Evolutionary conservation across 306 rosid species (phyloP).

Genomic region (Cicer judaicum): DNA sequence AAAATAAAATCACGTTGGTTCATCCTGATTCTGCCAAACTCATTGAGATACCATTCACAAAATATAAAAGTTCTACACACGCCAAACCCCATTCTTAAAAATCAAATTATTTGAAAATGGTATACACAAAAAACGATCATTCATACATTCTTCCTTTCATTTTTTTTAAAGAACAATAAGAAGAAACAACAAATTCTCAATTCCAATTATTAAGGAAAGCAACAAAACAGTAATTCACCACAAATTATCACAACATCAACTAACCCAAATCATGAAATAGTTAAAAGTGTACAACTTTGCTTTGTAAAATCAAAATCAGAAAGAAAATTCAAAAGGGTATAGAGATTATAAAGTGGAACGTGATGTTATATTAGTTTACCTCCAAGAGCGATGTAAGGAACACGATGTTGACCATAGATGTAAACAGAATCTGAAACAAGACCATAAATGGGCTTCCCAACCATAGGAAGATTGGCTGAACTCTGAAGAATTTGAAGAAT

Average conservation of each 20-base stretch:
- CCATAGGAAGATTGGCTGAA: slow-evolving; percentile 91
- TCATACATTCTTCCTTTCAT: background rate
- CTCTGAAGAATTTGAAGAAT: slow-evolving; percentile 83
- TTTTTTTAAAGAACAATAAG: background rate
- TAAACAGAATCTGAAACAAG: slow-evolving; percentile 79
- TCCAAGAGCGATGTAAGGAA: slow-evolving; percentile 89
- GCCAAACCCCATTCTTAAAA: slow-evolving; percentile 3
- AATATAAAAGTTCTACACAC: background rate
- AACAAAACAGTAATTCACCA: background rate
- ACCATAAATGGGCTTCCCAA: slow-evolving; percentile 87
- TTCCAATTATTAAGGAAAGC: slow-evolving; percentile 21
- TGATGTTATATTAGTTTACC: slow-evolving; percentile 42
- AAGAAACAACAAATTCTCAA: background rate
- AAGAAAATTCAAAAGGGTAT: slow-evolving; percentile 24
- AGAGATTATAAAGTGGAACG: background rate
- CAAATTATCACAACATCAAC: background rate
- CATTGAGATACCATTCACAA: background rate
- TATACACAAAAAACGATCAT: slow-evolving; percentile 16
- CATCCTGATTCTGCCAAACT: background rate
- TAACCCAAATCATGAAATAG: background rate
- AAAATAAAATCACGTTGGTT: too few relatives aligned
- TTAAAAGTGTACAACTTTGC: background rate
- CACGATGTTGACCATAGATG: slow-evolving; percentile 76
- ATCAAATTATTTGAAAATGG: background rate
- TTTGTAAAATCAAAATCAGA: slow-evolving; percentile 4